Evolutionary conservation across 23 red algal genomes (phyloP).

Genomic region (Pyropia haitanensis): DNA sequence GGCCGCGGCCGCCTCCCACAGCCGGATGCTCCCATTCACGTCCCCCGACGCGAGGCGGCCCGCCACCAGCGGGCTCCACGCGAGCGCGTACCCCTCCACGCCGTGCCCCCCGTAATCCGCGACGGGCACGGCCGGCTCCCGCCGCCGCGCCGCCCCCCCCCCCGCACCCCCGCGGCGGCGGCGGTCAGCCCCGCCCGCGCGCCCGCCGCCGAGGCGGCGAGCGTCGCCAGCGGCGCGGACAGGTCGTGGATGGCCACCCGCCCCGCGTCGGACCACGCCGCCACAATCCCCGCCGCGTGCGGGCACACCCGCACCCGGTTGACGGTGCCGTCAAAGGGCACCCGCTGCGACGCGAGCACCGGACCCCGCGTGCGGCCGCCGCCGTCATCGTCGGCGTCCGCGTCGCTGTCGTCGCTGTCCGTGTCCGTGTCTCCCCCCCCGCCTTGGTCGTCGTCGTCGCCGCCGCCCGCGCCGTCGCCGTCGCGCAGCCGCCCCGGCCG

Average conservation of each 20-base stretch:
- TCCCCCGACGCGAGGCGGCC: constrained; percentile 55
- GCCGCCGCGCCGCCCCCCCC: too few species aligned
- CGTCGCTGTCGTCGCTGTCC: constrained; percentile 10
- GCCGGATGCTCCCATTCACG: constrained; percentile 31
- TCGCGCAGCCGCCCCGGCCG: constrained; percentile 5
- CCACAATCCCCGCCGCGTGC: constrained; percentile 58
- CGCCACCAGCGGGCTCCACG: constrained; percentile 45
- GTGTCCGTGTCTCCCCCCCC: constrained; percentile 4
- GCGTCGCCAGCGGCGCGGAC: constrained; percentile 22
- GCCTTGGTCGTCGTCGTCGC: constrained; percentile 19
- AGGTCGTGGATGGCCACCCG: constrained; percentile 55
- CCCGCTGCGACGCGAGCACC: constrained; percentile 28
- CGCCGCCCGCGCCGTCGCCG: constrained; percentile 1
- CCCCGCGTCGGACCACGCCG: constrained; percentile 42
- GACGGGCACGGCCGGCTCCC: neutral
- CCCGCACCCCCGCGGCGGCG: too few species aligned
- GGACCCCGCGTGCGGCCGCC: constrained; percentile 6
- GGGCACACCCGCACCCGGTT: constrained; percentile 74
- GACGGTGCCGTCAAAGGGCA: constrained; percentile 35
- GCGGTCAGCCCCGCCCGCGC: too few species aligned
- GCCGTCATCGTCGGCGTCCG: constrained; percentile 16
- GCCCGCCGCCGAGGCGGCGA: constrained; percentile 1
- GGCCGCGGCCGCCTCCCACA: constrained; percentile 18
- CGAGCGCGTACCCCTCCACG: constrained; percentile 72
- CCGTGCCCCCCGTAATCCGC: constrained; percentile 24